A percentile compares a stretch with the other conserved stretches of the same genome.
phyloP scores from a whole-genome alignment of 202 grass and related monocot species.

The Bolboschoenoplectus hybrid region DNA sequence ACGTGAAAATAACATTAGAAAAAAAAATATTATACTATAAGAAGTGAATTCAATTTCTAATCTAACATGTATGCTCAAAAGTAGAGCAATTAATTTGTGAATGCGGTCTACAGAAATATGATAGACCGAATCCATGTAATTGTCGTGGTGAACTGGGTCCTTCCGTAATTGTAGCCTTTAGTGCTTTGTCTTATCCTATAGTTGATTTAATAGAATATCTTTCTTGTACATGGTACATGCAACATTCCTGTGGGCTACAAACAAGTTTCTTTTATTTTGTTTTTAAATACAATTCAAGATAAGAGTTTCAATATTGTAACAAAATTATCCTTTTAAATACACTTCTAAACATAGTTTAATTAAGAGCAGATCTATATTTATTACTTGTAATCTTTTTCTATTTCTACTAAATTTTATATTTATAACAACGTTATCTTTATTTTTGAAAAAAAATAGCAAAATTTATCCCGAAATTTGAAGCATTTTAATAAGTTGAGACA shows the following conservation, averaged over 20 bases:
- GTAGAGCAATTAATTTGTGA: not conserved
- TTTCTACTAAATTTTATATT: too few species aligned
- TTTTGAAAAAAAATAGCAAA: too few species aligned
- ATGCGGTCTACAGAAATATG: constrained; percentile 3
- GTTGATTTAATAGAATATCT: not conserved
- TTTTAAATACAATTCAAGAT: too few species aligned
- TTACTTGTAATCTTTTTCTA: too few species aligned
- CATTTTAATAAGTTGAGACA: not conserved
- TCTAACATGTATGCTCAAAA: not conserved
- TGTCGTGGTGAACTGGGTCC: not conserved
- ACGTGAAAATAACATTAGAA: not conserved
- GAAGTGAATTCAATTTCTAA: not conserved
- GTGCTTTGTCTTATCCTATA: not conserved
- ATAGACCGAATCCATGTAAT: not conserved
- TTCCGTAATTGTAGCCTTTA: not conserved
- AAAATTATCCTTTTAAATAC: too few species aligned
- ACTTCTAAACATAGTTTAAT: too few species aligned
- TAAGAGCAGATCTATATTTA: too few species aligned
- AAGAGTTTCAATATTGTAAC: too few species aligned
- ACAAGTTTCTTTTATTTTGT: too few species aligned
- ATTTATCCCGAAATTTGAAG: not conserved
- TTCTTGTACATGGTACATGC: not conserved
- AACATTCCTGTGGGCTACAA: too few species aligned
- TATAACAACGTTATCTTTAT: too few species aligned
- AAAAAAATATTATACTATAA: not conserved